Evolutionary conservation across 2,329 filamentous ascomycete genomes (phyloP), one percentile per base, ranked within the genome.

Genomic region (Fusarium dimerum): DNA sequence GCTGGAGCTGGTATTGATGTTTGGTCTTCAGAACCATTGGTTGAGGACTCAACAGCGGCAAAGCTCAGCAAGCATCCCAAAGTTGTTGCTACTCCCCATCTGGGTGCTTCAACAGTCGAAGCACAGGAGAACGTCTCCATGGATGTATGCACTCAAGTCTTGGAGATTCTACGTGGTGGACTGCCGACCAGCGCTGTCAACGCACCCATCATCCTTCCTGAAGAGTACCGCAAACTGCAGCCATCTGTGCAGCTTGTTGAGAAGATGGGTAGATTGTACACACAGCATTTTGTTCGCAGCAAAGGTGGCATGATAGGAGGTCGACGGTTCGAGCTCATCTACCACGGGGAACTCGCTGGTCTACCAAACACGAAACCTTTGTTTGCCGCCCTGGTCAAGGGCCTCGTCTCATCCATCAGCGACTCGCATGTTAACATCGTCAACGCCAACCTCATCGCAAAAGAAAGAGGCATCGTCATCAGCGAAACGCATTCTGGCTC

Each of bases 121-220:
- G 90, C 90, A 0, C 89, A 94, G 68, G 89, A 93, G 65, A 92
- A 92, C 55, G 89, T 92, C 4, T 89, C 87, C 2, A 82, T 92
- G 56, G 90, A 93, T 62, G 90, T 93, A 9, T 93, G 89, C 69
- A 86, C 87, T 34, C 89, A 94, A 71, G 88, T 92, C 12, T 78
- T 89, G 0, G 81, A 86, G 52, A 90, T 93, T 40, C 76, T 94
- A 3, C 77, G 78, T 0, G 89, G 89, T 3, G 86, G 87, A 1
- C 77, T 92, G 2, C 89, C 90, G 0, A 88, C 88, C 1, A 84
- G 81, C 17, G 89, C 89, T 6, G 89, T 93, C 66, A 93, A 94
- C 59, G 89, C 89, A 0, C 89, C 90, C 5, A 80, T 93, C 48
- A 93, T 93, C 56, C 76, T 92, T 15, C 88, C 89, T 0, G 89